Base-by-base conservation (phyloP, 495 filamentous ascomycete genomes). In the Penicillium ucsense region DNA sequence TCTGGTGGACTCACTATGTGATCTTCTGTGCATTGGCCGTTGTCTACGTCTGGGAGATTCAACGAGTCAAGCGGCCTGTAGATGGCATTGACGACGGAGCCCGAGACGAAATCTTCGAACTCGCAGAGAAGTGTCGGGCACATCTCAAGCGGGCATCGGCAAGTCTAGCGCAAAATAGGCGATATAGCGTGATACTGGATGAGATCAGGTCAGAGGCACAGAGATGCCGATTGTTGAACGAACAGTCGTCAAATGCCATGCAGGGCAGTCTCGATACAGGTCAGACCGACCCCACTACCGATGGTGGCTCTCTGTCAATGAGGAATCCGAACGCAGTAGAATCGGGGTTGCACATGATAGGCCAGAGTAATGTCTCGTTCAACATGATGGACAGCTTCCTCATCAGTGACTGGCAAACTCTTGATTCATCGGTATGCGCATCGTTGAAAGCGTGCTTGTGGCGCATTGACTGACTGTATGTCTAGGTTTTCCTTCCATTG, bases 1-100 rank as follows among this genome's bases (percentile, higher is more conserved):
- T 68, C 35, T 68, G 64, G 65, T 65, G 54, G 60, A 68, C 62
- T 37, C 63, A 66, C 38, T 68, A 66, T 46, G 59, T 66, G 4
- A 54, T 54, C 5, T 68, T 68, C 50, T 65, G 59, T 43, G 62
- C 65, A 6, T 50, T 68, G 3, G 57, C 58, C 2, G 59, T 67
- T 38, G 53, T 62, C 4, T 68, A 68, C 43, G 49, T 68, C 27
- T 68, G 56, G 54, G 36, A 56, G n/a, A 66, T 68, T 12, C 63
- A 63, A 43, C 52, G 52, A 8, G 39, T 43, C 4, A 51, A 39
- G 8, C 45, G 47, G 8, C 38, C 47, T 4, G 11, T 10, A 8
- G 11, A 10, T 35, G 29, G 36, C 8, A 45, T 41, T 38, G 8
- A n/a, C 35, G 35, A n/a, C 8, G 5, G 4, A 11, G 9, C 35